Base-by-base conservation (phyloP, 176 grass and related monocot species). In the Canna indica region DNA sequence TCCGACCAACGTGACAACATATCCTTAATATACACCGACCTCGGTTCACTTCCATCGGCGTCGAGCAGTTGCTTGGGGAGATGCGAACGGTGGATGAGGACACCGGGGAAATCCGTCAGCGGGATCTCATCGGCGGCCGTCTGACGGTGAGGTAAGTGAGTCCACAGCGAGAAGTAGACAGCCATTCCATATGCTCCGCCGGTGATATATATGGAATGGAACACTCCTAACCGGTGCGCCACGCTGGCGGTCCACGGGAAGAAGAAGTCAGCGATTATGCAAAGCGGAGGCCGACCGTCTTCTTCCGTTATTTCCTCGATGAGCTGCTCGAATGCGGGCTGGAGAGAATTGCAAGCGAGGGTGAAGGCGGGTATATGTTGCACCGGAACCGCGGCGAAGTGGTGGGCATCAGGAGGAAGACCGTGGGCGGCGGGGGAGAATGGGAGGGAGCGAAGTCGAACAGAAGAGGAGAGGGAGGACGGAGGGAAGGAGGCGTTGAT, bases 261-360 rank as follows among this genome's bases (percentile, higher is more conserved):
- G 80, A 91, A 91, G 59, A 72, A 50, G 33, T 87, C 84, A 34
- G 81, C 53, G 61, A 91, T 30, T 80, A 91, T 52, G 84, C 81
- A 91, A 68, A 73, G 54, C 0, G 78, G 70, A 45, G 52, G 41
- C 1, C 36, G 22, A 3, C 65, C 56, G 17, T 22, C 54, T 60
- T 15, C n/a, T 64, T 64, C 24, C 0, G 10, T 13, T 56, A 81
- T 57, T 67, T 78, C 46, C n/a, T 73, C 50, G 60, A 94, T 0
- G 77, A 84, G 85, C 0, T 65, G 46, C 5, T 89, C 75, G 36
- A 94, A 94, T 29, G 79, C 67, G 1, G 83, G 86, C 44, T 30
- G 86, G 12, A 89, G 77, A 5, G 83, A 89, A 72, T 77, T 78
- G 25, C 75, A 79, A 7, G 86, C 90, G 22, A 33, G 36, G 67